Evolutionary conservation across 768 basidiomycete species (phyloP), one percentile per base, ranked within the genome.

Genomic region (Panaeolus papilionaceus): DNA sequence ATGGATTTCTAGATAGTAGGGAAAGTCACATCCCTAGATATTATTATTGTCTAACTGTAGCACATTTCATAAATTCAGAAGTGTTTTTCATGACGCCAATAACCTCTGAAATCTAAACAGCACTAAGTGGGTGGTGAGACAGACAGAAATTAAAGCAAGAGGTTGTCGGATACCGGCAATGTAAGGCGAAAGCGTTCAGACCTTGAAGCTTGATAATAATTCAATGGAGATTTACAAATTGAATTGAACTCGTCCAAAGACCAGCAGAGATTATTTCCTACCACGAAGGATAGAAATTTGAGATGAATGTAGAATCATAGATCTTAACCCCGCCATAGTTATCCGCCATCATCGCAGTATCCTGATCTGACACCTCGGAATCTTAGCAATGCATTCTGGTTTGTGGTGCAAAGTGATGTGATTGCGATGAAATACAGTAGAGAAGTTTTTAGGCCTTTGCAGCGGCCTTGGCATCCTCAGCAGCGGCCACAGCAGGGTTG

Each of bases 401-500:
- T 10, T 61, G 49, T 18, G 62, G 26, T 66, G 65, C 47, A 54
- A 54, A 58, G 54, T 58, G 54, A 58, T 58, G 54, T 47, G 54
- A 58, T 58, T 58, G 54, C 26, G 54, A 58, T 10, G 54, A 58
- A 58, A 28, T 58, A 58, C 54, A 58, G 54, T 58, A 58, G 54
- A 58, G 54, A 58, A 58, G 54, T 58, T 58, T 71, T 78, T 84
- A 89, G 75, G 87, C 85, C 74, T 89, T 89, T 45, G 82, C 83
- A 18, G 82, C 83, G 61, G 86, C 89, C 79, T 93, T 93, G 38
- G 92, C 92, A 64, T 92, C 95, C 83, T 95, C 92, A 26, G 96
- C 96, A 69, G 95, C 96, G 58, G 89, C 92, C 40, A 98, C 96
- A 65, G 96, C 96, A 54, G 95, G 93, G 85, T 97, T 97, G 80